These are phyloP conservation scores for Rhytidiadelphus loreus DNA, from an alignment of 225 moss, liverwort and hornwort genomes.

Conservation along the genomic window DNA sequence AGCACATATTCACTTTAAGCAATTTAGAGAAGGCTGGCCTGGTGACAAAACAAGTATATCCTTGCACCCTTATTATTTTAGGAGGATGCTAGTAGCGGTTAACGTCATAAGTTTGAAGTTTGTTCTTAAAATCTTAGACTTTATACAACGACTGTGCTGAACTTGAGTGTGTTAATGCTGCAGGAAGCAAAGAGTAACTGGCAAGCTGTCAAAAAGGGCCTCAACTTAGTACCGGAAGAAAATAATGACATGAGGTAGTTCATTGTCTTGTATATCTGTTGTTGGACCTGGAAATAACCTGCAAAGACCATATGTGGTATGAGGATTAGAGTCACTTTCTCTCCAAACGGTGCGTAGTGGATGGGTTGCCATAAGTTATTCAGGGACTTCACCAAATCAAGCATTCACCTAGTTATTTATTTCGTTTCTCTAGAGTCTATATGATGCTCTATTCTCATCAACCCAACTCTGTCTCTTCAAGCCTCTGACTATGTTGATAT, in stretches of 20 bases:
- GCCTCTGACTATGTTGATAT: slow-evolving; percentile 1
- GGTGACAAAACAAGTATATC: slow-evolving; percentile 59
- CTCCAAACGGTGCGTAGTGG: neutral
- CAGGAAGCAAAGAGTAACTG: slow-evolving; percentile 87
- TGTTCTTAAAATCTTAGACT: neutral
- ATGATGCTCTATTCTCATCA: neutral
- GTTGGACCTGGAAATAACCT: neutral
- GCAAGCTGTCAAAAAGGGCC: slow-evolving; percentile 69
- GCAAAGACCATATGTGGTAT: neutral
- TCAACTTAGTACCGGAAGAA: slow-evolving; percentile 80
- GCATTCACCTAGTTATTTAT: neutral
- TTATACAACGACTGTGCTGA: neutral
- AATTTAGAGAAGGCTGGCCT: slow-evolving; percentile 93
- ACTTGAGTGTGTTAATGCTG: neutral
- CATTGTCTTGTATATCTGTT: neutral
- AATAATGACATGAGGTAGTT: slow-evolving; percentile 70
- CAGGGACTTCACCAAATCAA: neutral
- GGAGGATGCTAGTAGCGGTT: neutral
- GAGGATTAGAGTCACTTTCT: neutral
- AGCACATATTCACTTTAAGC: slow-evolving; percentile 85
- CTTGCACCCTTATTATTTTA: neutral
- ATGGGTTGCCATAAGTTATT: neutral
- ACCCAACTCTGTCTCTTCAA: neutral
- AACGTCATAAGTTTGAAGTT: neutral
- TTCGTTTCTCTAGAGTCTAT: neutral